Evolutionary conservation across 2,329 filamentous ascomycete genomes (phyloP).

Genomic region (Trichoderma polysporum): DNA sequence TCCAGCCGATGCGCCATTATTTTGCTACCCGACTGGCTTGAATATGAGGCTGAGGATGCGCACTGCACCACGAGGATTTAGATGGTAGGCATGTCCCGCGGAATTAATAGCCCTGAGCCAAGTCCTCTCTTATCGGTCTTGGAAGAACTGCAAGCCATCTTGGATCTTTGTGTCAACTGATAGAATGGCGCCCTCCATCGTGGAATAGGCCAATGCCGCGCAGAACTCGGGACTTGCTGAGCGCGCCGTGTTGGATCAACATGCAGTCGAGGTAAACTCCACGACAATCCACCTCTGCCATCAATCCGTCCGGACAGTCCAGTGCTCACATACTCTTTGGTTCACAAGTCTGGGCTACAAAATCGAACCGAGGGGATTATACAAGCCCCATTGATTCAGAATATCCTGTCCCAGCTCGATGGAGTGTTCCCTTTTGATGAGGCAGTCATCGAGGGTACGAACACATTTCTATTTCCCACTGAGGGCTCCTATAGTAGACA

Average conservation of each 20-base stretch:
- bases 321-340: not conserved
- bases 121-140: not conserved
- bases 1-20: not conserved
- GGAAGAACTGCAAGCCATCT: not conserved
- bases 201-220: not conserved
- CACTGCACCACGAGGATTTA: not conserved
- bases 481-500: not conserved
- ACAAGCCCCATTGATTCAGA: not conserved
- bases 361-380: not conserved
- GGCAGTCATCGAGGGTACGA: not conserved
- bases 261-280: not conserved
- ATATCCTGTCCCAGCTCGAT: not conserved
- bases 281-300: not conserved
- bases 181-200: not conserved
- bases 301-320: not conserved
- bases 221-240: not conserved
- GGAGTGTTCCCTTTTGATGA: not conserved
- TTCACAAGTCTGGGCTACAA: not conserved
- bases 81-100: not conserved
- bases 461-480: not conserved
- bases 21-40: not conserved
- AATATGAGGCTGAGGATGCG: not conserved
- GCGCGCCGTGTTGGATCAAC: not conserved
- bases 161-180: not conserved
- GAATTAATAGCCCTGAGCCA: not conserved